Conservation (phyloP, 805 yeast species). For the Hermanozyma aechmeae region DNA sequence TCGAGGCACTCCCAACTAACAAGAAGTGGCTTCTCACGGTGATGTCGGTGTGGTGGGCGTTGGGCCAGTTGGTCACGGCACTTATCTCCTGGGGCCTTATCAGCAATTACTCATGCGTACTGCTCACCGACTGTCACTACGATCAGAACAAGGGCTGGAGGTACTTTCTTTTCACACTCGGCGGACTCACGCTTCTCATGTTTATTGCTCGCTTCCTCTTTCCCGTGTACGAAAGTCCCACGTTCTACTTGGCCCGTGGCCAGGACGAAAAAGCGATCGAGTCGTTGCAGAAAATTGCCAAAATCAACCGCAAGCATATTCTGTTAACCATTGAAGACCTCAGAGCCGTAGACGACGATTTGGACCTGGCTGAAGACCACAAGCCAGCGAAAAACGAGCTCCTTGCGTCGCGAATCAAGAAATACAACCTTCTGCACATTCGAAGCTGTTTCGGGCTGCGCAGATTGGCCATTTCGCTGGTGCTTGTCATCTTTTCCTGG, state of each 20-base stretch:
- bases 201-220: slow-evolving; percentile 24
- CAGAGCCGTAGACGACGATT: slow-evolving; percentile 30
- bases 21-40: slow-evolving; percentile 14
- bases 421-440: slow-evolving; percentile 27
- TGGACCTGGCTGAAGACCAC: slow-evolving; percentile 5
- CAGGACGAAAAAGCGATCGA: slow-evolving; percentile 41
- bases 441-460: slow-evolving; percentile 38
- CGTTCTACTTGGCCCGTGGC: slow-evolving; percentile 43
- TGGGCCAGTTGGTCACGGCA: slow-evolving; percentile 13
- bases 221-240: slow-evolving; percentile 46
- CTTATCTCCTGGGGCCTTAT: slow-evolving; percentile 10
- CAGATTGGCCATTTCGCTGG: slow-evolving; percentile 35
- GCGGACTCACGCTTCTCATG: slow-evolving; percentile 36
- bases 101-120: slow-evolving; percentile 7
- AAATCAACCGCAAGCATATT: slow-evolving; percentile 30
- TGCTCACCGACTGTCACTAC: slow-evolving; percentile 26
- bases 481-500: slow-evolving; percentile 40
- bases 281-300: slow-evolving; percentile 35
- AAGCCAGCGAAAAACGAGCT: slow-evolving; percentile 3
- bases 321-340: slow-evolving; percentile 40
- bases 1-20: slow-evolving; percentile 15
- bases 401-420: slow-evolving; percentile 4
- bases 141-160: slow-evolving; percentile 52
- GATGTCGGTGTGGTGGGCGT: slow-evolving; percentile 23
- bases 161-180: slow-evolving; percentile 39